phyloP scores from a whole-genome alignment of 129 eudicot genomes.

The Heracleum sosnowskyi region DNA sequence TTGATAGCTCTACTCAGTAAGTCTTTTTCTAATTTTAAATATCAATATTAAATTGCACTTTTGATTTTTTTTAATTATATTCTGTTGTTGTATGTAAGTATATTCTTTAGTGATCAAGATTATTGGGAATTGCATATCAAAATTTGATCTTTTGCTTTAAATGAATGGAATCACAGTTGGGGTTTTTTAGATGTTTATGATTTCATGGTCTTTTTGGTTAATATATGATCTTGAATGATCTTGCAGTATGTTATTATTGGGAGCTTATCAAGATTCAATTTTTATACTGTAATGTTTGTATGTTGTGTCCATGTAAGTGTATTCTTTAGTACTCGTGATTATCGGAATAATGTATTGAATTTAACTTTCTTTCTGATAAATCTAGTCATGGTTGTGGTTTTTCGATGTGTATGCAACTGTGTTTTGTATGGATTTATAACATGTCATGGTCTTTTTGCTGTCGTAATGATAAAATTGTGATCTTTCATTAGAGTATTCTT shows the following conservation, averaged over 20 bases:
- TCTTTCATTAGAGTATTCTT: neutral
- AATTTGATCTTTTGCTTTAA: too few relatives aligned
- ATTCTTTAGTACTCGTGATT: neutral
- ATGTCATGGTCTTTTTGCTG: neutral
- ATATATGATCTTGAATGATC: neutral
- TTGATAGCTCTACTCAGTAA: conserved; percentile 88
- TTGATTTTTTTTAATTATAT: neutral
- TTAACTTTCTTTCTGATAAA: neutral
- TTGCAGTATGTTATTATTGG: neutral
- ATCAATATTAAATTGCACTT: neutral
- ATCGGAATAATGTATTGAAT: neutral
- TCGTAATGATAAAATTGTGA: neutral
- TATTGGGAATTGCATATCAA: too few relatives aligned
- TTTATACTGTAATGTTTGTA: neutral
- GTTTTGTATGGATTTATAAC: neutral
- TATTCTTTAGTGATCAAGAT: neutral
- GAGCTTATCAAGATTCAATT: neutral
- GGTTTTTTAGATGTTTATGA: too few relatives aligned
- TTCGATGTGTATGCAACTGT: neutral
- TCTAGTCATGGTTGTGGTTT: neutral
- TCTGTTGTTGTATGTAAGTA: too few relatives aligned
- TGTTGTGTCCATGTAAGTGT: neutral
- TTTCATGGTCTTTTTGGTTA: neutral
- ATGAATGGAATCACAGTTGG: too few relatives aligned
- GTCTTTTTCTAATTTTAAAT: conserved; percentile 2